Base-by-base conservation (phyloP, 2,329 filamentous ascomycete genomes). In the Corniculantispora saksenae region DNA sequence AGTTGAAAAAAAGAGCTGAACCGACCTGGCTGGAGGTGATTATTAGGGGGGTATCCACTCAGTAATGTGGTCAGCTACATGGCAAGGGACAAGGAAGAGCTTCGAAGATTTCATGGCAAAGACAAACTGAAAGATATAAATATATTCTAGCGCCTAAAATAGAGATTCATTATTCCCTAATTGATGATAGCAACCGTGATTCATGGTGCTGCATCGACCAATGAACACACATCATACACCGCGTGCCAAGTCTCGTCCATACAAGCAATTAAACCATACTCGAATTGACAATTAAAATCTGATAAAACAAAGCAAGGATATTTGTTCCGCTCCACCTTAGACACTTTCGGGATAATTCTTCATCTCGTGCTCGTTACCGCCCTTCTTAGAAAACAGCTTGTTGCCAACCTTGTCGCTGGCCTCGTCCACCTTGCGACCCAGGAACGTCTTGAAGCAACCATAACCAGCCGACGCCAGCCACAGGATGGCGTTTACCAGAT, bases 401-500 rank as follows among this genome's bases (percentile, higher is more conserved):
- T 73, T 69, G 1, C 75, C 77, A 23, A 78, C 69, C 69, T 75
- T 78, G 25, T 77, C 76, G n/a, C 75, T 76, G 51, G 76, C 66
- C 21, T 73, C 70, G 13, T 82, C 79, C 5, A 73, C 72, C 70
- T 79, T 80, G 13, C 79, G 78, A 0, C 80, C 78, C 50, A 82
- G 59, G 66, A 76, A 79, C 0, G 75, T 78, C 74, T 79, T 79
- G 66, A 77, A 27, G 56, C 67, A 74, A 32, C 81, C 81, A 45
- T 82, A 83, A 7, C 70, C 70, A 7, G 76, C 80, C 0, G 80
- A 81, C 4, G 82, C 67, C 15, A 88, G 76, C 90, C 91, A 93
- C 51, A 93, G 76, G 25, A 89, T 64, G 74, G 89, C 81, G 69
- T 90, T 91, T 38, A 87, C 80, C 29, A 93, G 73, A 73, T 92